A percentile compares a stretch with the other conserved stretches of the same genome.
Conservation (phyloP, 768 basidiomycete species). For the Paxillus rubicundulus region DNA sequence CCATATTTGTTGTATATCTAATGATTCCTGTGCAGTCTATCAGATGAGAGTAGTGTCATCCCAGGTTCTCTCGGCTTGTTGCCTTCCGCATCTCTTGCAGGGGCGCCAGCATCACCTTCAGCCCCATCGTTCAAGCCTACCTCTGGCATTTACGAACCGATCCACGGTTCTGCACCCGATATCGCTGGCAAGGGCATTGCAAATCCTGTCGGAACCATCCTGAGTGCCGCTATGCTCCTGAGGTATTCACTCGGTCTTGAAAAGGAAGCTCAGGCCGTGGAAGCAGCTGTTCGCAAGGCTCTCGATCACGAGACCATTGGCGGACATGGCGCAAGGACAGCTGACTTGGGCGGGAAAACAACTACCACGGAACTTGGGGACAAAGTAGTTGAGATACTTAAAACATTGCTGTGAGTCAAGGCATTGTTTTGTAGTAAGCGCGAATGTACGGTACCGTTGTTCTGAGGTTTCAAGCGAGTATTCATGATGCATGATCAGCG, state of each 20-base stretch:
- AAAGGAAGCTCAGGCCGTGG: constrained; percentile 79
- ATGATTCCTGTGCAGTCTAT: constrained; percentile 55
- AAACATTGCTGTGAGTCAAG: constrained; percentile 45
- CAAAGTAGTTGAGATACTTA: constrained; percentile 71
- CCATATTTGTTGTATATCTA: constrained; percentile 1
- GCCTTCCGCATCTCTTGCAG: constrained; percentile 94
- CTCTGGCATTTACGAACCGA: constrained; percentile 93
- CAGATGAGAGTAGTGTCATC: constrained; percentile 95
- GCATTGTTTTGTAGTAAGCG: background rate
- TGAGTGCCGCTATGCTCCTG: constrained; percentile 89
- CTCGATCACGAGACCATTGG: constrained; percentile 69
- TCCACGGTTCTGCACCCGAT: constrained; percentile 93
- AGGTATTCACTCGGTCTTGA: constrained; percentile 93
- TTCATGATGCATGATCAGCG: too few species aligned
- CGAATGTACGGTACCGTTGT: constrained; percentile 1
- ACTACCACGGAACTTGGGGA: constrained; percentile 82
- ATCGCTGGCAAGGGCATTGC: constrained; percentile 94
- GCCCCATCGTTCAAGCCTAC: constrained; percentile 69
- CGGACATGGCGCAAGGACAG: constrained; percentile 77
- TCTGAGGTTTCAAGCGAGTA: too few species aligned
- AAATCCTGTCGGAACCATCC: constrained; percentile 93
- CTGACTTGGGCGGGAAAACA: constrained; percentile 80
- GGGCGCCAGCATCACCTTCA: constrained; percentile 62
- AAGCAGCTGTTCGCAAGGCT: constrained; percentile 86
- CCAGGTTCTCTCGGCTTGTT: constrained; percentile 95